Percentiles rank a stretch among this genome's conserved stretches.
Evolutionary conservation across 805 yeast species (phyloP).

Genomic region (Ogataea henricii): DNA sequence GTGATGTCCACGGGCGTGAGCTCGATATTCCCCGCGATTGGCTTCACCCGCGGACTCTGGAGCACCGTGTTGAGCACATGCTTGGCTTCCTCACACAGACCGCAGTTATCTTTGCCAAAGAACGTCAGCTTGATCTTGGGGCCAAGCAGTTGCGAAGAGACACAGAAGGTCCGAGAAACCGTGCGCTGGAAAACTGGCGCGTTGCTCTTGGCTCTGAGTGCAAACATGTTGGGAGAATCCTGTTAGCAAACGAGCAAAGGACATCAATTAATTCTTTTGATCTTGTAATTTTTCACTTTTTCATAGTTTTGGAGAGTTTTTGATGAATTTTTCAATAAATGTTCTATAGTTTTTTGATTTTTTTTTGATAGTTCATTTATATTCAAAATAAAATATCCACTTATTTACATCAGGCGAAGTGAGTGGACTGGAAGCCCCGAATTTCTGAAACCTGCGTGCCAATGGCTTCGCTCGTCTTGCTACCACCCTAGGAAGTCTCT

Average conservation of each 20-base stretch:
- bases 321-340: too few relatives aligned
- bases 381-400: too few relatives aligned
- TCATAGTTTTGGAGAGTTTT: too few relatives aligned
- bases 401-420: too few relatives aligned
- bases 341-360: too few relatives aligned
- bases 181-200: background rate
- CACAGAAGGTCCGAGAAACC: background rate
- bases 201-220: background rate
- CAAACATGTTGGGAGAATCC: background rate
- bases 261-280: too few relatives aligned
- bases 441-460: too few relatives aligned
- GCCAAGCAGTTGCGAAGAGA: background rate
- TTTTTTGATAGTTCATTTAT: too few relatives aligned
- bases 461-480: too few relatives aligned
- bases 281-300: background rate
- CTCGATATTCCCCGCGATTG: slow-evolving; percentile 31
- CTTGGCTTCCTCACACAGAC: slow-evolving; percentile 67
- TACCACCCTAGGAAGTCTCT: slow-evolving; percentile 76
- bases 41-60: slow-evolving; percentile 23
- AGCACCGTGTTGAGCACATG: slow-evolving; percentile 47
- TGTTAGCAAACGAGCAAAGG: too few relatives aligned
- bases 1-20: slow-evolving; percentile 58
- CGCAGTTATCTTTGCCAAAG: slow-evolving; percentile 70
- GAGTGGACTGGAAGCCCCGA: too few relatives aligned
- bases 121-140: slow-evolving; percentile 46